phyloP scores from a whole-genome alignment of 1,284 basidiomycete genomes.

The Puccinia novopanici region DNA sequence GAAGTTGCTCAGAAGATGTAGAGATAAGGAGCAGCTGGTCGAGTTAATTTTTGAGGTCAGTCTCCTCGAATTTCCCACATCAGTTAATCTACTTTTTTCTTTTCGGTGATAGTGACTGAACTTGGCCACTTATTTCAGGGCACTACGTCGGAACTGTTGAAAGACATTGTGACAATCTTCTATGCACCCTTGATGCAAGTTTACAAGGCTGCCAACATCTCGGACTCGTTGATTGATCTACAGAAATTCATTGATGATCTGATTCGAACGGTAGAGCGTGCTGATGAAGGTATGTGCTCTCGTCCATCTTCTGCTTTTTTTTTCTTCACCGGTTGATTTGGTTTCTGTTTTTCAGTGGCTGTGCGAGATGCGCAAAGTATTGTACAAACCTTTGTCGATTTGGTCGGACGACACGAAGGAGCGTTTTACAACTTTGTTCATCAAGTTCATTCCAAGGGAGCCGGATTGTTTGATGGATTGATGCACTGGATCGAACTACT shows the following conservation, averaged over 20 bases:
- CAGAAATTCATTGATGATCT: conserved; percentile 95
- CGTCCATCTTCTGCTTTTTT: conserved; percentile 6
- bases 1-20: conserved; percentile 73
- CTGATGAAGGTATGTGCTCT: conserved; percentile 77
- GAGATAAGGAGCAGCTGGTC: conserved; percentile 89
- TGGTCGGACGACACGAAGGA: conserved; percentile 91
- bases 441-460: conserved; percentile 96
- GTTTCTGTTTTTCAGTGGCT: conserved; percentile 64
- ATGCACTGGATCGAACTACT: conserved; percentile 98
- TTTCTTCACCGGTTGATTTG: background rate
- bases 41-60: conserved; percentile 89
- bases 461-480: conserved; percentile 86
- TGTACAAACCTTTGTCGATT: conserved; percentile 89
- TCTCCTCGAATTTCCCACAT: conserved; percentile 19
- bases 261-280: conserved; percentile 87
- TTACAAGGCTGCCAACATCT: conserved; percentile 95
- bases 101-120: background rate
- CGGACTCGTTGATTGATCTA: conserved; percentile 85
- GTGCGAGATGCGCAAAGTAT: conserved; percentile 81
- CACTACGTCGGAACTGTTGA: conserved; percentile 87
- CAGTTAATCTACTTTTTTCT: background rate
- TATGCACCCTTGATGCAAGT: conserved; percentile 97
- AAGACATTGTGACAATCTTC: conserved; percentile 99
- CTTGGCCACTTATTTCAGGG: conserved; percentile 65
- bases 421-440: conserved; percentile 96